Percentiles rank a stretch among this genome's conserved stretches.
Evolutionary conservation across 2,329 filamentous ascomycete species (phyloP).

Genomic region (Dactylellina haptotyla): DNA sequence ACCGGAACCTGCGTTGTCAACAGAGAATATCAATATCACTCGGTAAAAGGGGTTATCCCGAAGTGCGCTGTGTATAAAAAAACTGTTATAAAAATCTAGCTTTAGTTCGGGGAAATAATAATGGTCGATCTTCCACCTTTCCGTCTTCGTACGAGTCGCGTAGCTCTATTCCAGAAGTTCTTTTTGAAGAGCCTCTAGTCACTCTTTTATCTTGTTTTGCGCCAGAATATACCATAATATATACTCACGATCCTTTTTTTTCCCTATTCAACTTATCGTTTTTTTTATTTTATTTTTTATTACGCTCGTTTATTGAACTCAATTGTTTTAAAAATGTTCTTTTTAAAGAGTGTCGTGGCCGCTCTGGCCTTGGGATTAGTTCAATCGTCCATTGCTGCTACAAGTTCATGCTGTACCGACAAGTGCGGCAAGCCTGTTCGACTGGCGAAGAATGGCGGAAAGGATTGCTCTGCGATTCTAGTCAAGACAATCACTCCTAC

Average conservation of each 20-base stretch:
- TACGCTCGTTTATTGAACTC: not conserved
- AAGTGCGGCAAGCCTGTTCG: constrained; percentile 40
- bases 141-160: not conserved
- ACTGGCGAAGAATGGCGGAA: constrained; percentile 22
- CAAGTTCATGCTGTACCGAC: constrained; percentile 19
- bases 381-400: constrained; percentile 19
- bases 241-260: too few species aligned
- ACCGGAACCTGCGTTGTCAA: not conserved
- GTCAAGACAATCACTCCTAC: constrained; percentile 36
- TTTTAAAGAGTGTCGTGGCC: constrained; percentile 41
- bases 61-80: constrained; percentile 3
- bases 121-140: not conserved
- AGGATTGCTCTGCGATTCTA: constrained; percentile 37
- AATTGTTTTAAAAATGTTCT: constrained; percentile 12
- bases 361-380: constrained; percentile 32
- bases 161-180: constrained; percentile 3
- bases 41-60: constrained; percentile 19
- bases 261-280: not conserved
- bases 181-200: constrained; percentile 1
- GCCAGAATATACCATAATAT: too few species aligned
- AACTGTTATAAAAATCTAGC: not conserved
- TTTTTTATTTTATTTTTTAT: not conserved
- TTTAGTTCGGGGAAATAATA: not conserved
- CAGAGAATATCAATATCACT: not conserved
- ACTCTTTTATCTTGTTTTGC: constrained; percentile 8